Percentiles rank a stretch among this genome's conserved stretches.
These are phyloP conservation scores for Pythium oligandrum DNA, from an alignment of 352 stramenopile genomes.

Conservation along the genomic window DNA sequence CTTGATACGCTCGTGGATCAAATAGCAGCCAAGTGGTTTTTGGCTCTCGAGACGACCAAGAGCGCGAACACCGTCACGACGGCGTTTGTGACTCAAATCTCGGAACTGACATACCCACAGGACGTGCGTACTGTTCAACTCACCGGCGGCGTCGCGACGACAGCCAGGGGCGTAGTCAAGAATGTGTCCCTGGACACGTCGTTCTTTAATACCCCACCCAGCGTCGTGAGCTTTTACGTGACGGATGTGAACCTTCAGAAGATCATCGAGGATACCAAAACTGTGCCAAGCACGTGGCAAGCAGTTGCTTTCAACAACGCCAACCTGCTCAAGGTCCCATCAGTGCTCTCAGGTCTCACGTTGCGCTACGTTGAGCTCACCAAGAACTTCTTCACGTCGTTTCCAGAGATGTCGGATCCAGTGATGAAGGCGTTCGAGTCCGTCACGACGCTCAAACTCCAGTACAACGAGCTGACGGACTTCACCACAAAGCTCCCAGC, in stretches of 20 bases:
- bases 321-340: slow-evolving; percentile 41
- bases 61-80: slow-evolving; percentile 29
- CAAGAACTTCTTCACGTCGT: slow-evolving; percentile 44
- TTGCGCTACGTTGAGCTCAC: slow-evolving; percentile 31
- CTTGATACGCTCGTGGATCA: slow-evolving; percentile 35
- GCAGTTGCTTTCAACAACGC: slow-evolving; percentile 37
- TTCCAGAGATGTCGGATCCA: slow-evolving; percentile 28
- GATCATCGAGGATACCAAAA: background rate
- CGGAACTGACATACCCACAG: slow-evolving; percentile 27
- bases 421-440: slow-evolving; percentile 27
- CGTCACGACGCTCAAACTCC: slow-evolving; percentile 27
- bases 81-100: slow-evolving; percentile 47
- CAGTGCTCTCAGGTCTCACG: slow-evolving; percentile 28
- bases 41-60: slow-evolving; percentile 22
- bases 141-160: slow-evolving; percentile 19
- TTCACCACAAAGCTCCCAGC: slow-evolving; percentile 1
- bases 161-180: slow-evolving; percentile 34
- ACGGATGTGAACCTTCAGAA: slow-evolving; percentile 20
- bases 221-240: slow-evolving; percentile 14
- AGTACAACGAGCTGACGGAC: slow-evolving; percentile 29
- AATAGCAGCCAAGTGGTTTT: slow-evolving; percentile 20
- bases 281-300: slow-evolving; percentile 14
- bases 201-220: slow-evolving; percentile 44
- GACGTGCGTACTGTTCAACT: slow-evolving; percentile 23
- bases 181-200: slow-evolving; percentile 41